Base-by-base conservation (phyloP, 805 yeast species). In the Metschnikowia cubensis region DNA sequence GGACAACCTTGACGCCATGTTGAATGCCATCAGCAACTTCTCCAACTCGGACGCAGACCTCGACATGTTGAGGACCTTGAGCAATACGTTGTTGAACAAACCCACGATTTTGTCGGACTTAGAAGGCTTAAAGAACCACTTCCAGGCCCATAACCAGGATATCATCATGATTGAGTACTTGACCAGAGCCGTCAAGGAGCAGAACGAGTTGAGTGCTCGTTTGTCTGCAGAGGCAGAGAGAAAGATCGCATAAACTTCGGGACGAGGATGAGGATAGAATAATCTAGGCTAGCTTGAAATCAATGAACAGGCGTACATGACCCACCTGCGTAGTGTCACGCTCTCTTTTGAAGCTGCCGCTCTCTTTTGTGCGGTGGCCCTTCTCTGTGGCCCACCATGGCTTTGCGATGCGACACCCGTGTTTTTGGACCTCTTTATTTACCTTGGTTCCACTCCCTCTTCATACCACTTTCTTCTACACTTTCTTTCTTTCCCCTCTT, bases 161-260 rank as follows among this genome's bases (percentile, higher is more conserved):
- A 83, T 89, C 39, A 75, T 87, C 53, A 81, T 89, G 82, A 79
- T 89, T 55, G 92, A 87, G 64, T 87, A 85, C 64, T 77, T 89
- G 68, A 85, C 96, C 50, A 82, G 85, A 58, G 87, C 94, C 49
- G 83, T 89, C 59, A 87, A 86, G 72, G 86, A 89, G 55, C 96
- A 89, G 72, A 77, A 88, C 56, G 91, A 86, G 65, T 75, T 86
- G 62, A 82, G 89, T 61, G 83, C 89, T 43, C 82, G 87, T 66
- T 77, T 88, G 61, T 83, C 89, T 43, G 81, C 85, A 34, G 60
- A 57, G 55, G 61, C 60, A 20, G 61, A 58, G 55, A 55, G 54
- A 56, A 55, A 54, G 56, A 47, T 50, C 33, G 54, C 55, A 49
- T 54, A 49, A 41, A 14, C 32, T n/a, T 15, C 38, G 44, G 45